Evolutionary conservation across 768 basidiomycete species (phyloP).

Genomic region (Podaxis sp.): DNA sequence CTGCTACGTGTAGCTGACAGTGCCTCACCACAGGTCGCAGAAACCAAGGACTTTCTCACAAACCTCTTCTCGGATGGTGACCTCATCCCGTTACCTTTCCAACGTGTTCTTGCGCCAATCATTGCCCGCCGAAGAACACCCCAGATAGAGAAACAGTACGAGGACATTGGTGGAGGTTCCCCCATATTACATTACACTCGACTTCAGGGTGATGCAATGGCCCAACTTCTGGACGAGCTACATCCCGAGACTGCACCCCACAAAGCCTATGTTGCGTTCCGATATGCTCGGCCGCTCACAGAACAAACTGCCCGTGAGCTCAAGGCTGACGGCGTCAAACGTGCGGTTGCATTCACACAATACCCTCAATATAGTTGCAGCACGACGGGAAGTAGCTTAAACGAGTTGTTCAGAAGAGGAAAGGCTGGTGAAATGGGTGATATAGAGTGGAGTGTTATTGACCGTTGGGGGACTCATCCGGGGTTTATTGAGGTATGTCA

Average conservation of each 20-base stretch:
- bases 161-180: slow-evolving; percentile 93
- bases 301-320: slow-evolving; percentile 80
- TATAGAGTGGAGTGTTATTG: slow-evolving; percentile 96
- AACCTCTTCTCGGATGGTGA: slow-evolving; percentile 91
- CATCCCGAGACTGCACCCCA: slow-evolving; percentile 92
- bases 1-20: slow-evolving; percentile 14
- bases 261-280: slow-evolving; percentile 94
- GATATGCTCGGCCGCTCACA: slow-evolving; percentile 89
- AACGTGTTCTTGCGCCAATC: slow-evolving; percentile 79
- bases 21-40: slow-evolving; percentile 63
- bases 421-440: slow-evolving; percentile 59
- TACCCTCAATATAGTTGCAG: slow-evolving; percentile 99
- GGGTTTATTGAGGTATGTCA: slow-evolving; percentile 87
- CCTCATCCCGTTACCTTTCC: slow-evolving; percentile 94
- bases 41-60: slow-evolving; percentile 91
- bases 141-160: slow-evolving; percentile 92
- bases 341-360: slow-evolving; percentile 95
- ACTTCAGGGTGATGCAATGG: slow-evolving; percentile 89
- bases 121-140: slow-evolving; percentile 92
- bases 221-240: slow-evolving; percentile 88
- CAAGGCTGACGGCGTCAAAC: slow-evolving; percentile 85
- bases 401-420: slow-evolving; percentile 79
- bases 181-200: slow-evolving; percentile 92
- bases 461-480: slow-evolving; percentile 95
- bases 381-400: slow-evolving; percentile 96